Percentiles rank a stretch among this genome's conserved stretches.
phyloP scores from a whole-genome alignment of 2,329 filamentous ascomycete species.

The Malbranchea cinnamomea region DNA sequence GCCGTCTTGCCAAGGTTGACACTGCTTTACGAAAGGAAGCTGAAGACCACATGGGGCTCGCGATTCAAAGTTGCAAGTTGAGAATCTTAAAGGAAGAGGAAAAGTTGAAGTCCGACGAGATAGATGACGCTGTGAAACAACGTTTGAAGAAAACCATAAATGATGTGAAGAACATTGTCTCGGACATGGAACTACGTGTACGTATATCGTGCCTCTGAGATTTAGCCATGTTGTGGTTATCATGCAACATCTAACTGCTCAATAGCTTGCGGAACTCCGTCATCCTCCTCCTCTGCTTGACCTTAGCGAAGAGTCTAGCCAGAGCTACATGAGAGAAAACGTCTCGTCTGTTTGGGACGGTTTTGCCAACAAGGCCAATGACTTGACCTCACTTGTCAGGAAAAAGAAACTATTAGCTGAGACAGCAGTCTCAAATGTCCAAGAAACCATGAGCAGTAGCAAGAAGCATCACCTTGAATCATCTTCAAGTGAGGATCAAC shows the following conservation, averaged over 20 bases:
- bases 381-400: slow-evolving; percentile 44
- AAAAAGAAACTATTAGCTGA: slow-evolving; percentile 39
- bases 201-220: slow-evolving; percentile 11
- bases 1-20: slow-evolving; percentile 28
- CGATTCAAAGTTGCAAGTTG: slow-evolving; percentile 42
- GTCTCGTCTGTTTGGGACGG: slow-evolving; percentile 34
- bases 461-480: too few species aligned
- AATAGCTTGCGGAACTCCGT: slow-evolving; percentile 41
- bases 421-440: too few species aligned
- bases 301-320: slow-evolving; percentile 28
- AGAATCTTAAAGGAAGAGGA: slow-evolving; percentile 40
- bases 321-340: slow-evolving; percentile 39
- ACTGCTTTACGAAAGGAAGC: slow-evolving; percentile 43
- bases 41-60: slow-evolving; percentile 43
- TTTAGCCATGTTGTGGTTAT: not conserved
- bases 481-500: too few species aligned
- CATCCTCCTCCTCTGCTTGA: slow-evolving; percentile 37
- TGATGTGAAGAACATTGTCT: slow-evolving; percentile 46
- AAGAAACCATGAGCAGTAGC: too few species aligned
- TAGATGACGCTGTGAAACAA: slow-evolving; percentile 27
- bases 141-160: slow-evolving; percentile 34
- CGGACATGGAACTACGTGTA: slow-evolving; percentile 46
- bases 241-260: slow-evolving; percentile 9
- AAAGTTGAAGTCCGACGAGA: slow-evolving; percentile 22
- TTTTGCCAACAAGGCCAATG: slow-evolving; percentile 41